phyloP scores from a whole-genome alignment of 139 green algal genomes.

The Chlamydomonas schloesseri region DNA sequence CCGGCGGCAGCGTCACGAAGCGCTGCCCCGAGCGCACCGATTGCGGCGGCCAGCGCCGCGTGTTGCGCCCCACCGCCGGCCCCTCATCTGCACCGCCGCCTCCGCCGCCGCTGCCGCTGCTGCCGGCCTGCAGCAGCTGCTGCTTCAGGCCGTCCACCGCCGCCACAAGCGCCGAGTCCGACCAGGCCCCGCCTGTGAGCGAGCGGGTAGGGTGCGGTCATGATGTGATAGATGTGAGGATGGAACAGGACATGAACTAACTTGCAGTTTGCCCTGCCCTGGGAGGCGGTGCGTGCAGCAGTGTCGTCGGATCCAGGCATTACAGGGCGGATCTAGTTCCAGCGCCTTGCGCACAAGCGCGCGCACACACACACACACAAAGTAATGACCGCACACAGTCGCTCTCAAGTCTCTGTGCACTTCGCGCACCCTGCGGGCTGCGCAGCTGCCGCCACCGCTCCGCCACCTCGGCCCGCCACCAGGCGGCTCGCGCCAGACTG shows the following conservation, averaged over 20 bases:
- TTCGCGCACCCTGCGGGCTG: background rate
- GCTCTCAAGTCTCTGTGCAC: background rate
- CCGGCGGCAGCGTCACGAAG: conserved; percentile 27
- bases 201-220: no score
- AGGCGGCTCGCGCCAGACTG: background rate
- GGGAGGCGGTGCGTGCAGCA: no score
- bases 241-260: no score
- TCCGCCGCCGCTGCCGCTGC: background rate
- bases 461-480: conserved; percentile 18
- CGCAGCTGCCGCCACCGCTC: conserved; percentile 23
- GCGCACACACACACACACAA: background rate
- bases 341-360: no score
- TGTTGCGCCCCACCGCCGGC: conserved; percentile 1
- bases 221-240: background rate
- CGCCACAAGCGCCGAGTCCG: background rate
- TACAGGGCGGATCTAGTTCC: no score
- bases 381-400: background rate
- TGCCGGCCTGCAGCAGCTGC: background rate
- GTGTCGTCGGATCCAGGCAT: no score
- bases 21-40: background rate
- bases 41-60: background rate
- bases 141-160: background rate
- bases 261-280: no score
- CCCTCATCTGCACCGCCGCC: no score
- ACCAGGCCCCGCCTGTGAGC: background rate